Evolutionary conservation across 139 green algal genomes (phyloP).

Genomic region (Chlorella vulgaris): DNA sequence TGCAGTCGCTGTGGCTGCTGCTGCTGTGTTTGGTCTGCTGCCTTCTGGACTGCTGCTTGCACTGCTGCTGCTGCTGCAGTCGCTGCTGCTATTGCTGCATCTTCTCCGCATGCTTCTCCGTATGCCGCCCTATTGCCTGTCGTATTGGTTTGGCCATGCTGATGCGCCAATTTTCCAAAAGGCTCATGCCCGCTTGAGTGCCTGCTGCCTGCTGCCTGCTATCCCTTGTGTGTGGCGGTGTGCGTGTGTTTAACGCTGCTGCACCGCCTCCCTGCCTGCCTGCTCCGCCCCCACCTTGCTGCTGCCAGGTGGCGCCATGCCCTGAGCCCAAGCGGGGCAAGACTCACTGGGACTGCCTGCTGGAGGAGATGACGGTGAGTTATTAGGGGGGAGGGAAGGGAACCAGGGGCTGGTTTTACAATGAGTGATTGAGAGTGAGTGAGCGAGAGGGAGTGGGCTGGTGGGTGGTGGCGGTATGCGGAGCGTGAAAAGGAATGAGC

Average conservation of each 20-base stretch:
- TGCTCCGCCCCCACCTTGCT: background rate
- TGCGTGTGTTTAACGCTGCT: too few relatives aligned
- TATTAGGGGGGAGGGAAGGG: background rate
- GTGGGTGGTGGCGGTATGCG: too few relatives aligned
- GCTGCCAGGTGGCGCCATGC: background rate
- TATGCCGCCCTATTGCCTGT: background rate
- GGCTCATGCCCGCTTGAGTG: background rate
- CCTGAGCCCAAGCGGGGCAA: slow-evolving; percentile 70
- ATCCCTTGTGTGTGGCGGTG: too few relatives aligned
- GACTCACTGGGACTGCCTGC: slow-evolving; percentile 92
- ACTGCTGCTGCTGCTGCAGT: background rate
- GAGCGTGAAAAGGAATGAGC: too few relatives aligned
- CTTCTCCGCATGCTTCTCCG: too few relatives aligned
- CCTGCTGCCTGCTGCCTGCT: too few relatives aligned
- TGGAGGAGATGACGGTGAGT: slow-evolving; percentile 82
- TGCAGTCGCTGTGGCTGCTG: background rate
- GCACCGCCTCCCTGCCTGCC: background rate
- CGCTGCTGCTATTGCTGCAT: background rate
- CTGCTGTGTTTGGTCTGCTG: background rate
- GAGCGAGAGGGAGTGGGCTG: too few relatives aligned
- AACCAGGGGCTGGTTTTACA: background rate
- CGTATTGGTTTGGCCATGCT: too few relatives aligned
- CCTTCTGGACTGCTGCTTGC: background rate
- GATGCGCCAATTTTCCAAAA: too few relatives aligned
- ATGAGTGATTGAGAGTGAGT: background rate